A percentile compares a stretch with the other conserved stretches of the same genome.
Conservation (phyloP, 345 rosid species). For the Populus alba region DNA sequence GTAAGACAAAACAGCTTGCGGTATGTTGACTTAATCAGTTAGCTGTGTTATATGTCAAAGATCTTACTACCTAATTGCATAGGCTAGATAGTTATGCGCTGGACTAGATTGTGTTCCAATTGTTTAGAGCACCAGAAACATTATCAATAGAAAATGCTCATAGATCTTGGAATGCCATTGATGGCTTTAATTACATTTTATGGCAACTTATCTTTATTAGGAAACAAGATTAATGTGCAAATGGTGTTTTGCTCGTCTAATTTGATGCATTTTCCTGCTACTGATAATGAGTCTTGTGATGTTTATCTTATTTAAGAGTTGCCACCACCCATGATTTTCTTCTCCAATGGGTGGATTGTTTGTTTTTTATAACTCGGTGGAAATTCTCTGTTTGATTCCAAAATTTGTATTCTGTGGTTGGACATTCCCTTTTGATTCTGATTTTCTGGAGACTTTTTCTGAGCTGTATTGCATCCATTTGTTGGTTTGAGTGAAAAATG, state of each 20-base stretch:
- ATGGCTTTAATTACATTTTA: background rate
- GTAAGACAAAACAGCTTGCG: constrained; percentile 13
- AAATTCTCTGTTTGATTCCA: background rate
- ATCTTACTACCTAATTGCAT: constrained; percentile 6
- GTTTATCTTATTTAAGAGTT: background rate
- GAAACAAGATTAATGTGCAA: background rate
- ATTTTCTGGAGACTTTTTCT: background rate
- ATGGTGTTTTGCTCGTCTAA: background rate
- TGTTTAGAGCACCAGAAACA: background rate
- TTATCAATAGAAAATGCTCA: background rate
- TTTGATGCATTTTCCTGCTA: background rate
- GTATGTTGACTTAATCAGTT: constrained; percentile 13
- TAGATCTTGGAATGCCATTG: constrained; percentile 1
- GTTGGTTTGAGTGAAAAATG: background rate
- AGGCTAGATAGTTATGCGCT: background rate
- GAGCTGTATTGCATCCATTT: background rate
- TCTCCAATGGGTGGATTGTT: background rate
- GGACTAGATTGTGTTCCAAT: background rate
- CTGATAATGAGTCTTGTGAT: background rate
- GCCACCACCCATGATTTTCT: background rate
- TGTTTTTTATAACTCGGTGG: background rate
- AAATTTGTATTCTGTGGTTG: background rate
- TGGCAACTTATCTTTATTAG: background rate
- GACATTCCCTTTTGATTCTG: background rate
- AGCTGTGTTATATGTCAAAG: constrained; percentile 6